phyloP scores from a whole-genome alignment of 768 basidiomycete genomes.

The Sporobolomyces roseus region DNA sequence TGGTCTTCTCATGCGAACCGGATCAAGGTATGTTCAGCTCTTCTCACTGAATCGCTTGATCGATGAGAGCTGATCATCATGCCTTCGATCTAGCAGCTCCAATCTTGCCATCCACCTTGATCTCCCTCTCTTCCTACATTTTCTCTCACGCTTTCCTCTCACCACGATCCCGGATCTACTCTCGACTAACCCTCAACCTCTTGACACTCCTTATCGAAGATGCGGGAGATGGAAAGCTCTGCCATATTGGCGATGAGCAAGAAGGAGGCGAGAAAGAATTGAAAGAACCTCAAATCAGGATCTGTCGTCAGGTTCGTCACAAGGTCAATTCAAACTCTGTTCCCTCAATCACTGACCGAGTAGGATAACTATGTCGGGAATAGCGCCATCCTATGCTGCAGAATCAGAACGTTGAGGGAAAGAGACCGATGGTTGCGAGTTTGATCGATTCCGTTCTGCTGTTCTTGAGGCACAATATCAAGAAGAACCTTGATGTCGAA shows the following conservation, averaged over 20 bases:
- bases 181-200: slow-evolving; percentile 25
- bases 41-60: too few species aligned
- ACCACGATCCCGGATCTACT: slow-evolving; percentile 17
- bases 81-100: neutral
- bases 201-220: slow-evolving; percentile 39
- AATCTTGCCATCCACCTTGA: slow-evolving; percentile 18
- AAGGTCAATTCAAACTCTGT: neutral
- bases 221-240: slow-evolving; percentile 21
- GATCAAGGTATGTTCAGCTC: too few species aligned
- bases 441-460: slow-evolving; percentile 34
- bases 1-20: too few species aligned
- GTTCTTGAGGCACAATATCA: slow-evolving; percentile 35
- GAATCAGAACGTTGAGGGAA: neutral
- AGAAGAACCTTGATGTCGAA: slow-evolving; percentile 35
- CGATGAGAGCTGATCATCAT: neutral
- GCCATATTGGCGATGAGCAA: too few species aligned
- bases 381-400: slow-evolving; percentile 25
- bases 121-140: slow-evolving; percentile 41
- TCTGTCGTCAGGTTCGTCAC: slow-evolving; percentile 31
- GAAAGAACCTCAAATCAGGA: too few species aligned
- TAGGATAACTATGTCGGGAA: neutral
- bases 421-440: slow-evolving; percentile 12
- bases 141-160: slow-evolving; percentile 34
- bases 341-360: neutral
- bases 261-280: neutral